Evolutionary conservation across 129 eudicot species (phyloP), one percentile per base, ranked within the genome.

Genomic region (Flaveria linearis): DNA sequence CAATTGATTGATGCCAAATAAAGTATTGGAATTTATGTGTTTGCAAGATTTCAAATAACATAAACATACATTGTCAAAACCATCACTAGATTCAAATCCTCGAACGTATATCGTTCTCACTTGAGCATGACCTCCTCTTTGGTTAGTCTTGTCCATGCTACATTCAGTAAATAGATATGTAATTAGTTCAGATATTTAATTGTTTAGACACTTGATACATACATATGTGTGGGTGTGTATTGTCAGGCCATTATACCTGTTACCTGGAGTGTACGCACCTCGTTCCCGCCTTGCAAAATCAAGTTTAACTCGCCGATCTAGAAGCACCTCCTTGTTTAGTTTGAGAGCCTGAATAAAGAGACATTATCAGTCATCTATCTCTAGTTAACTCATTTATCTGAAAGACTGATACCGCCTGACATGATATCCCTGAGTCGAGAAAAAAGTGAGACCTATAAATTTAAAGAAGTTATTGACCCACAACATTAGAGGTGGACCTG

Each of bases 101-200:
- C 92, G 96, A 20, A 95, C 85, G 64, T 76, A 95, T 71, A 85
- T 52, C n/a, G 90, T 84, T 76, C 60, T 77, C 22, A 80, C 88
- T 51, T 86, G 89, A 60, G 66, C 72, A 45, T 69, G 76, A 49
- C 78, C 78, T 42, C 85, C 85, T 76, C 41, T 87, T 82, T 79
- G 91, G 70, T 65, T 80, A 6, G 86, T 76, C 63, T 73, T 78
- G 52, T 75, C 80, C 7, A 80, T 75, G 58, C 83, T 85, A 75
- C 82, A 60, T 5, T 60, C 66, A 81, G n/a, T 80, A 45, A 28
- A 25, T 8, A 43, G 47, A 65, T 62, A 69, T 69, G 33, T 16
- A 26, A 52, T 61, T 14, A 47, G 58, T 17, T 57, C 39, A 41
- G n/a, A 28, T 28, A 51, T 50, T 15, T 63, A 7, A 36, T 36